Percentiles rank a stretch among this genome's conserved stretches.
Conservation (phyloP, 225 moss, liverwort and hornwort species). For the Asterella californica region DNA sequence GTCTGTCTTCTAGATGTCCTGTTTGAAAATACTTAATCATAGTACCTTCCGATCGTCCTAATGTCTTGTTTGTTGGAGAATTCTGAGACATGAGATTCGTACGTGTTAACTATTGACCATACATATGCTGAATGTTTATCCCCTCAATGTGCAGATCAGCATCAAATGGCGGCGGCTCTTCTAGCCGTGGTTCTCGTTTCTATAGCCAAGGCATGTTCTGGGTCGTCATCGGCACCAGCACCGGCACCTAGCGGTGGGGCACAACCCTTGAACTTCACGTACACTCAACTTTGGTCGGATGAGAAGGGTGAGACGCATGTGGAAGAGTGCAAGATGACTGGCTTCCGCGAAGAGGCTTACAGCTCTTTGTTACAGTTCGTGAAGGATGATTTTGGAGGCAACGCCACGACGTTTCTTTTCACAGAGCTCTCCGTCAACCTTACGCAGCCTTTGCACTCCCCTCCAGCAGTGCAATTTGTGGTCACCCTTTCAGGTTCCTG, state of each 20-base stretch:
- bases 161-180: not conserved
- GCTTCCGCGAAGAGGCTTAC: conserved; percentile 49
- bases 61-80: too few species aligned
- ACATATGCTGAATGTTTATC: too few species aligned
- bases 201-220: not conserved
- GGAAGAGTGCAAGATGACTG: conserved; percentile 48
- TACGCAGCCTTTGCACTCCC: conserved; percentile 58
- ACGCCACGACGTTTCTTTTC: conserved; percentile 51
- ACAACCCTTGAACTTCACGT: conserved; percentile 58
- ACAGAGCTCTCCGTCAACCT: conserved; percentile 55
- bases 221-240: not conserved
- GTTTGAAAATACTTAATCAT: too few species aligned
- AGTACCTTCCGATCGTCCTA: too few species aligned
- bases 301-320: conserved; percentile 65
- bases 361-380: conserved; percentile 53
- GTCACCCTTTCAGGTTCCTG: conserved; percentile 66
- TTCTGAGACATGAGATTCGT: too few species aligned
- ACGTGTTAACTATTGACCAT: too few species aligned
- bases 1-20: too few species aligned
- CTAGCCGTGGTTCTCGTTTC: not conserved
- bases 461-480: conserved; percentile 70
- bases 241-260: conserved; percentile 21
- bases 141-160: not conserved
- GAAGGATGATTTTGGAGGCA: conserved; percentile 56
- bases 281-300: conserved; percentile 57